Evolutionary conservation across 345 rosid genomes (phyloP), one percentile per base, ranked within the genome.

Genomic region (Gossypium sturtianum): DNA sequence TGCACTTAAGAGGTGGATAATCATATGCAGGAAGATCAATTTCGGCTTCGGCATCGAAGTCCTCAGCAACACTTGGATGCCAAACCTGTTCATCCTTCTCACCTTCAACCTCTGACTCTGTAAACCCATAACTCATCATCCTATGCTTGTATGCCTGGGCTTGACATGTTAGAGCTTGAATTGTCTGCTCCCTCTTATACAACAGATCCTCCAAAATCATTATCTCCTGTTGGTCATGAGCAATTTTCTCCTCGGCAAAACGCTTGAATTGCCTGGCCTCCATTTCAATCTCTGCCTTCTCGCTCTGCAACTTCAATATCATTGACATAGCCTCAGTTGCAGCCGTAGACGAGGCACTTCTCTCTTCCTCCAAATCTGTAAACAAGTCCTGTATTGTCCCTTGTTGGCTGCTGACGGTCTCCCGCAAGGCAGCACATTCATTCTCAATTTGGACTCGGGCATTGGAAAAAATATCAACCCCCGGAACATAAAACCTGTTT

Each of bases 311-410:
- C 84, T 90, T 91, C 84, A 93, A 57, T 74, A 96, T 96, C 99
- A 96, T 96, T 7, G 97, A 93, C 99, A 96, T 96, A 1, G 98
- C 97, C 84, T 96, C 99, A 74, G 81, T 93, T 7, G 98, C 98
- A 74, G 99, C 99, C 2, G 98, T 83, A 0, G 97, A 89, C 0
- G 99, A 86, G 63, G 99, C 98, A 81, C 90, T 96, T 61, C 97
- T 86, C 86, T 96, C 99, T 79, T 96, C 93, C 51, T 96, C 99
- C 81, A 93, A 82, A 71, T 96, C 99, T 0, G 74, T 60, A 56
- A 81, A 84, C 77, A 96, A 71, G 63, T 91, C 93, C 72, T 89
- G 90, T 77, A 96, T 86, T 2, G 91, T 70, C 57, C 84, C 78
- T 79, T 93, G 98, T 66, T 96, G 99, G 79, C 81, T 88, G 63